Percentiles rank a stretch among this genome's conserved stretches.
Evolutionary conservation across 2,329 filamentous ascomycete species (phyloP).

Genomic region (Alternaria arborescens): DNA sequence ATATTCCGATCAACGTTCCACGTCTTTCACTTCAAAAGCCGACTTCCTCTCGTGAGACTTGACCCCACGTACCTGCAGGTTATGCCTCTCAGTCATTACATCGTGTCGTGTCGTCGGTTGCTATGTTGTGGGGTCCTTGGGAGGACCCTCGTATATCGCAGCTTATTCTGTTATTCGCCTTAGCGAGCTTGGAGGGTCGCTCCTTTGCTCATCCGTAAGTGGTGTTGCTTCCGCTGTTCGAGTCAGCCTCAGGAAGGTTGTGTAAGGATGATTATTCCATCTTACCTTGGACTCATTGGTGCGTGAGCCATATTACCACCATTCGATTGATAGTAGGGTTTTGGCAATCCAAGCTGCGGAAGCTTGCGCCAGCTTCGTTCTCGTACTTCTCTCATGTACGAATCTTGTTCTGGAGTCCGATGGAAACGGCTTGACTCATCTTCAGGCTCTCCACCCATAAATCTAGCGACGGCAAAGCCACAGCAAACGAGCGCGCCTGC

Average conservation of each 20-base stretch:
- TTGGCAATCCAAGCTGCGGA: conserved; percentile 8
- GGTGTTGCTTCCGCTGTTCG: conserved; percentile 19
- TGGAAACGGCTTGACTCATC: conserved; percentile 12
- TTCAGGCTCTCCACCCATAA: conserved; percentile 20
- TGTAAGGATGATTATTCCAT: background rate
- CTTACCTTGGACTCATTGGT: conserved; percentile 25
- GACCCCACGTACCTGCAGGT: background rate
- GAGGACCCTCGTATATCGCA: background rate
- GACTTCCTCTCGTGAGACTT: background rate
- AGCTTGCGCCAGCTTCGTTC: conserved; percentile 34
- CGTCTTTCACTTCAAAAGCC: background rate
- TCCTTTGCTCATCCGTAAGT: conserved; percentile 22
- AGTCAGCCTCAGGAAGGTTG: conserved; percentile 5
- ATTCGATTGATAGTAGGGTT: conserved; percentile 5
- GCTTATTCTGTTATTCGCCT: background rate
- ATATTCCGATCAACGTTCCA: background rate
- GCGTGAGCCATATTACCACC: conserved; percentile 18
- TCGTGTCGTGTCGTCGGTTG: background rate
- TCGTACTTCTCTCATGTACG: conserved; percentile 47
- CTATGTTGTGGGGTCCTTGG: background rate
- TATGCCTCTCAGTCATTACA: background rate
- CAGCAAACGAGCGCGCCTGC: conserved; percentile 30
- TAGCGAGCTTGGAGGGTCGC: background rate
- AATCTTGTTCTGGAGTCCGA: conserved; percentile 37
- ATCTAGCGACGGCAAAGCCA: conserved; percentile 34